These are phyloP conservation scores for Malbranchea zuffiana DNA, from an alignment of 2,329 filamentous ascomycete species.

Conservation along the genomic window DNA sequence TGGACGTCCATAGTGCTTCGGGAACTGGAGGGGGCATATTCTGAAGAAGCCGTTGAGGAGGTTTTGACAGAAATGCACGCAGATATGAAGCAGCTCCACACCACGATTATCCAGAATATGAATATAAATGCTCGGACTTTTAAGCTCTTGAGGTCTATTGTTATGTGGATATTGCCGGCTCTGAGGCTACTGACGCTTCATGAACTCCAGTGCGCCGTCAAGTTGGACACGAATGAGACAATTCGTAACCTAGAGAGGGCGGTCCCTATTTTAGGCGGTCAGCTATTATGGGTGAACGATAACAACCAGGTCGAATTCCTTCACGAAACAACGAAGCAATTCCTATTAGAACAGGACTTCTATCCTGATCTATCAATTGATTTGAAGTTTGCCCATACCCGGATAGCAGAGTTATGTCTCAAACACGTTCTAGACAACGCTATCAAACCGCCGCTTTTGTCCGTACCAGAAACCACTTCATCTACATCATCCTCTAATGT, in stretches of 20 bases:
- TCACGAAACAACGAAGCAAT: conserved; percentile 25
- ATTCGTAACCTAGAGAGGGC: conserved; percentile 19
- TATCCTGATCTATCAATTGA: conserved; percentile 23
- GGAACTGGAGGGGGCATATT: neutral
- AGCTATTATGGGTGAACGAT: conserved; percentile 24
- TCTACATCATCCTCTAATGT: conserved; percentile 10
- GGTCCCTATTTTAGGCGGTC: conserved; percentile 22
- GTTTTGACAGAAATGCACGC: conserved; percentile 24
- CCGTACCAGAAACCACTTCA: no score
- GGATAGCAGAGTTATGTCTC: conserved; percentile 27
- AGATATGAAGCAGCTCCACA: conserved; percentile 30
- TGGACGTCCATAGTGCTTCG: no score
- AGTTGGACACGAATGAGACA: conserved; percentile 18
- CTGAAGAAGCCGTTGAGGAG: conserved; percentile 20
- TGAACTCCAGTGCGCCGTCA: conserved; percentile 28
- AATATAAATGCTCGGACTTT: conserved; percentile 19
- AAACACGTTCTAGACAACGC: conserved; percentile 13
- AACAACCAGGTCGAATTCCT: conserved; percentile 21
- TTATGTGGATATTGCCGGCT: conserved; percentile 29
- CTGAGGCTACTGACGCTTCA: conserved; percentile 24
- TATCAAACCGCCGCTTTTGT: no score
- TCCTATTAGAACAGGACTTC: conserved; percentile 18
- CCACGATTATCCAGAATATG: conserved; percentile 23
- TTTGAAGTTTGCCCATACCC: conserved; percentile 20
- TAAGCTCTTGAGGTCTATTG: conserved; percentile 26